These are phyloP conservation scores for Cryptosporidium andersoni DNA, from an alignment of 169 alveolate species.

Conservation along the genomic window DNA sequence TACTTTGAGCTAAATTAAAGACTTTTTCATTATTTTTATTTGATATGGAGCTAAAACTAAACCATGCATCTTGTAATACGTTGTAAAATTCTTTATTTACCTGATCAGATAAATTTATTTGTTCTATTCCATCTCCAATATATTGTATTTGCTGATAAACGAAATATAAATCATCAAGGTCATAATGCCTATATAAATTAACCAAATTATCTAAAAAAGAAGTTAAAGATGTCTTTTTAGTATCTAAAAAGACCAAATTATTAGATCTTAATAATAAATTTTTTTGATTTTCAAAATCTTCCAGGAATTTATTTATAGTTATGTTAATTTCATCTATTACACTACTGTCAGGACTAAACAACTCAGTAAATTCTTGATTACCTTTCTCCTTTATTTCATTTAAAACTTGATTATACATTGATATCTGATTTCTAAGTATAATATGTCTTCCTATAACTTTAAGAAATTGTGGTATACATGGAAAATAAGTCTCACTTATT, in stretches of 20 bases:
- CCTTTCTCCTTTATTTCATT: background rate
- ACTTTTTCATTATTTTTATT: no score
- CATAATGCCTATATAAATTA: constrained; percentile 9
- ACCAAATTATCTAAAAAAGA: constrained; percentile 2
- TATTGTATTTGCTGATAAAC: constrained; percentile 10
- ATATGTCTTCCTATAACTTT: constrained; percentile 18
- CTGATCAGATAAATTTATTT: no score
- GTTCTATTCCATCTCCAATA: constrained; percentile 9
- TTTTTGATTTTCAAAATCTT: background rate
- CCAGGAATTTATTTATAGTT: background rate
- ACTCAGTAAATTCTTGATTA: background rate
- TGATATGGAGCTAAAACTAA: no score
- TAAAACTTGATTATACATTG: background rate
- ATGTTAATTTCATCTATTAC: background rate
- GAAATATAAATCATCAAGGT: constrained; percentile 1
- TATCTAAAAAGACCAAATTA: background rate
- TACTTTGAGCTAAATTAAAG: no score
- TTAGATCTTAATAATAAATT: background rate
- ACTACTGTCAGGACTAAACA: background rate
- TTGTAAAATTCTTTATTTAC: no score
- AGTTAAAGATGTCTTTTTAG: background rate
- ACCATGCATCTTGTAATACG: no score
- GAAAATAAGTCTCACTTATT: constrained; percentile 25
- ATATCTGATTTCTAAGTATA: constrained; percentile 1
- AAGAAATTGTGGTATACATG: constrained; percentile 43